A percentile compares a stretch with the other conserved stretches of the same genome.
phyloP scores from a whole-genome alignment of 2,329 filamentous ascomycete genomes.

The Pseudopithomyces chartarum region DNA sequence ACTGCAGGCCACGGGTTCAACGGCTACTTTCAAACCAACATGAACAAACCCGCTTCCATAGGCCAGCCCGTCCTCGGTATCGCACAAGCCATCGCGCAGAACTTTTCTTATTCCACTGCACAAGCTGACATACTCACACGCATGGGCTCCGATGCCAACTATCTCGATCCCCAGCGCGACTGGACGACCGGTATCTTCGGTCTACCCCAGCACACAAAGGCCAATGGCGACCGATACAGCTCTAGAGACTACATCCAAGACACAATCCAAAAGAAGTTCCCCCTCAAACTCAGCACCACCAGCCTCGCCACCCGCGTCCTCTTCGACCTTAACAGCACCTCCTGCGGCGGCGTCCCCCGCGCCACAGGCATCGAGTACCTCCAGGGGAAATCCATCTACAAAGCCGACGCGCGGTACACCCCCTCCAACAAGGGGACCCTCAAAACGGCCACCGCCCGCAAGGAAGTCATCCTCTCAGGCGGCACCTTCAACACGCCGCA shows the following conservation, averaged over 20 bases:
- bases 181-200: slow-evolving; percentile 57
- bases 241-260: slow-evolving; percentile 60
- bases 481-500: slow-evolving; percentile 67
- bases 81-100: slow-evolving; percentile 31
- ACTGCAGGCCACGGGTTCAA: slow-evolving; percentile 58
- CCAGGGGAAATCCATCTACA: slow-evolving; percentile 48
- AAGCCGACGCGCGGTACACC: slow-evolving; percentile 47
- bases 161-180: slow-evolving; percentile 53
- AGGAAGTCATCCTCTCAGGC: slow-evolving; percentile 27
- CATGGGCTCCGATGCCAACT: slow-evolving; percentile 57
- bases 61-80: slow-evolving; percentile 45
- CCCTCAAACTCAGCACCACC: slow-evolving; percentile 37
- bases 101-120: slow-evolving; percentile 49
- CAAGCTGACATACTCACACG: slow-evolving; percentile 53
- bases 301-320: slow-evolving; percentile 47
- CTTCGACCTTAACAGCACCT: slow-evolving; percentile 34
- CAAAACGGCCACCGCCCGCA: slow-evolving; percentile 45
- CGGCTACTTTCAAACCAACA: slow-evolving; percentile 60
- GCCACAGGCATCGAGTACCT: slow-evolving; percentile 52
- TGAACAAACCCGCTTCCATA: slow-evolving; percentile 56
- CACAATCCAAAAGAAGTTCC: slow-evolving; percentile 47
- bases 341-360: slow-evolving; percentile 52
- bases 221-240: slow-evolving; percentile 55
- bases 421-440: slow-evolving; percentile 25
- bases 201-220: slow-evolving; percentile 59